A percentile compares a stretch with the other conserved stretches of the same genome.
Evolutionary conservation across 345 rosid species (phyloP).

Genomic region (Excoecaria agallocha): DNA sequence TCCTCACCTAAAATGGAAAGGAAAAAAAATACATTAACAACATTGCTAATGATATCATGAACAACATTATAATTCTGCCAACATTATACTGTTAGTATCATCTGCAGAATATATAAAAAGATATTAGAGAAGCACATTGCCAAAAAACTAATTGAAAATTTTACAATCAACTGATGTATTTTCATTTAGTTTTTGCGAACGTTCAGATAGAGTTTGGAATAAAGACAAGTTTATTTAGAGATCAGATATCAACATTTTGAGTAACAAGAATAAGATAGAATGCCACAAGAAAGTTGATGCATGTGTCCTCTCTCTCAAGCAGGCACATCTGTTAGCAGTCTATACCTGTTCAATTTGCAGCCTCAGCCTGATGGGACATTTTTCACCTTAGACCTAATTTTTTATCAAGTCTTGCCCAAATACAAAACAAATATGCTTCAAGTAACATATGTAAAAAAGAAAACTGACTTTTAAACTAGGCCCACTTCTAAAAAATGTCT

Average conservation of each 20-base stretch:
- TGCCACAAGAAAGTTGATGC: background rate
- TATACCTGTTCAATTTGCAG: background rate
- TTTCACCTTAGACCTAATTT: too few species aligned
- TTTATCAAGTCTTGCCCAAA: too few species aligned
- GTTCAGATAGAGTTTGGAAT: background rate
- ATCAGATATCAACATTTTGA: background rate
- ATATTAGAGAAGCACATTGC: background rate
- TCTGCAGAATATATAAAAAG: background rate
- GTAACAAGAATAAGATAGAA: background rate
- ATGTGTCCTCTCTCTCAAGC: background rate
- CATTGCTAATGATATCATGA: too few species aligned
- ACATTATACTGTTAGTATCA: background rate
- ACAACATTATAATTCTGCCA: too few species aligned
- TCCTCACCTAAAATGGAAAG: constrained; percentile 45
- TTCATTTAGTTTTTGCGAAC: background rate
- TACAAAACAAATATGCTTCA: too few species aligned
- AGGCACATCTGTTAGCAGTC: background rate
- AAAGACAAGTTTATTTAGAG: background rate
- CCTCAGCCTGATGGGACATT: too few species aligned
- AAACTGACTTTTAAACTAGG: background rate
- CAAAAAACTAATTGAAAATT: background rate
- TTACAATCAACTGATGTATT: too few species aligned
- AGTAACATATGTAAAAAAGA: too few species aligned
- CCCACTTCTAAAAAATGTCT: background rate
- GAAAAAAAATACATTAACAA: background rate